A percentile compares a stretch with the other conserved stretches of the same genome.
Evolutionary conservation across 208 protist species (phyloP).

Genomic region (Entamoeba invadens): DNA sequence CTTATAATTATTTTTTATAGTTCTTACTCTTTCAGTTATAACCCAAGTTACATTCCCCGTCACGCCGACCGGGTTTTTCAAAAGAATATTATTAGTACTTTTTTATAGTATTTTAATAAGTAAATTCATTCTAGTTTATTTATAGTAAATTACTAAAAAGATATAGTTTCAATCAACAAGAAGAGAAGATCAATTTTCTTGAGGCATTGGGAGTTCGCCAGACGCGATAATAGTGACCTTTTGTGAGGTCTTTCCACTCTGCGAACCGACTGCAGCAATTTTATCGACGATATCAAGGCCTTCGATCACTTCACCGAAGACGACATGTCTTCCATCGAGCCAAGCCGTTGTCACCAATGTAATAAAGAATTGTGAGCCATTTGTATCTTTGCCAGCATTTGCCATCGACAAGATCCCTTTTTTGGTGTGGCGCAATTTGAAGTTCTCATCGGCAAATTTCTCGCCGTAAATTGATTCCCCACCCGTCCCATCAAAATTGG

Average conservation of each 20-base stretch:
- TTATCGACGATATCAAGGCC: slow-evolving; percentile 35
- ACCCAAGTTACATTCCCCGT: not conserved
- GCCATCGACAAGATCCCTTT: slow-evolving; percentile 84
- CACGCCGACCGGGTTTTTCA: not conserved
- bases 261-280: slow-evolving; percentile 13
- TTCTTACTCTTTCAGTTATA: not conserved
- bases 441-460: slow-evolving; percentile 61
- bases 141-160: no score
- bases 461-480: slow-evolving; percentile 61
- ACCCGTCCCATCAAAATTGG: slow-evolving; percentile 67
- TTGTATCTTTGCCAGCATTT: slow-evolving; percentile 85
- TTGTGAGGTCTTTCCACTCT: not conserved
- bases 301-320: slow-evolving; percentile 42
- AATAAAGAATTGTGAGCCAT: slow-evolving; percentile 67
- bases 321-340: slow-evolving; percentile 51
- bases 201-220: not conserved
- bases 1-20: no score
- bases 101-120: not conserved
- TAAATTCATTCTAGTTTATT: not conserved
- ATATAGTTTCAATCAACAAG: no score
- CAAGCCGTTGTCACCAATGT: slow-evolving; percentile 44
- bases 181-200: no score
- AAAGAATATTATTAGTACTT: no score
- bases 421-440: slow-evolving; percentile 49
- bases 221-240: not conserved